Evolutionary conservation across 2,329 filamentous ascomycete genomes (phyloP), one percentile per base, ranked within the genome.

Genomic region (Ilyonectria destructans): DNA sequence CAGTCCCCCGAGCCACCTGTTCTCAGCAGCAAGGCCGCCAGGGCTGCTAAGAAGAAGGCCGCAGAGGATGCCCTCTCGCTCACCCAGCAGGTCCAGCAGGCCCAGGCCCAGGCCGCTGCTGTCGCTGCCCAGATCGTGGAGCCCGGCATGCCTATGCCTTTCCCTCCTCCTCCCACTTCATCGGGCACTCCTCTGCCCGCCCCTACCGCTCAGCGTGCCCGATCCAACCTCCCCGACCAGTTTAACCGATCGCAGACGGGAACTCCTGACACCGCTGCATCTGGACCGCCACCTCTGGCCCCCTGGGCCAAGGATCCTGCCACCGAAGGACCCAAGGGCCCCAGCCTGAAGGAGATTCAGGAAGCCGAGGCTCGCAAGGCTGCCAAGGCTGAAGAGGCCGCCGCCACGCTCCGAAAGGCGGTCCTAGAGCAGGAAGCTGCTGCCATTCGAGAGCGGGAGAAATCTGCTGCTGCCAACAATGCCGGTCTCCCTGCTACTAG

Each of bases 271-370:
- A 83, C 84, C 23, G 78, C 81, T 1, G 77, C 82, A 7, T 77
- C 81, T 10, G 85, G 87, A 70, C 86, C 88, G 2, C 89, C 95
- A 4, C 94, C 96, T 0, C 84, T 98, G 72, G 96, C 96, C 0
- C 96, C 96, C 0, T 99, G 96, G 96, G 96, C 96, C 6, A 96
- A 96, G 80, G 95, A 98, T 71, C 88, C 89, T 3, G 92, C 93
- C 56, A 83, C 86, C 6, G 87, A 90, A 68, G 83, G 88, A 26
- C 90, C 93, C 46, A 97, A 93, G 81, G 95, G 95, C 0, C 96
- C 96, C 2, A 98, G 95, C 68, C 85, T 99, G 70, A 97, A 95
- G 83, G 95, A 99, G 78, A 99, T 99, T 26, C 96, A 99, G 80
- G 96, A 97, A 80, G 92, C 94, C 5, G 96, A 99, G 80, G 96